A percentile compares a stretch with the other conserved stretches of the same genome.
phyloP scores from a whole-genome alignment of 179 eudicot species.

The Dionaea muscipula region DNA sequence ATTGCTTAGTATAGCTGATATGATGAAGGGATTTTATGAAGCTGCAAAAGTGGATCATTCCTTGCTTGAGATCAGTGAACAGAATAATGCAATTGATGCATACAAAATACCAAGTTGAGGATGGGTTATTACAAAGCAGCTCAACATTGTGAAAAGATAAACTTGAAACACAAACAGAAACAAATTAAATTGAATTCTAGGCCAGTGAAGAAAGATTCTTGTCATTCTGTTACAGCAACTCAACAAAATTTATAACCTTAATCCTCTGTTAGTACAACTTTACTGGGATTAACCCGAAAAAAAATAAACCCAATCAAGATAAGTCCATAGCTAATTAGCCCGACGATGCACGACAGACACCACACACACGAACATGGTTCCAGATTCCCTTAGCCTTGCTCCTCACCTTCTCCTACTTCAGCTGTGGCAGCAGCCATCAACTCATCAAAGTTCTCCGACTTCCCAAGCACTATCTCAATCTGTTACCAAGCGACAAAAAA shows the following conservation, averaged over 20 bases:
- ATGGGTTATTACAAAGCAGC: too few relatives aligned
- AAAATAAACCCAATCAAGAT: constrained; percentile 1
- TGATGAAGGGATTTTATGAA: too few relatives aligned
- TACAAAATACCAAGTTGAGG: too few relatives aligned
- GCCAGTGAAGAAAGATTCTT: background rate
- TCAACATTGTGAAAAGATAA: too few relatives aligned
- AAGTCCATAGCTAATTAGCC: background rate
- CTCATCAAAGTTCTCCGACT: constrained; percentile 80
- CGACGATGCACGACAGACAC: background rate
- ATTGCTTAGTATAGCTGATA: too few relatives aligned
- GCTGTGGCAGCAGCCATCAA: constrained; percentile 66
- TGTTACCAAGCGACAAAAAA: constrained; percentile 8
- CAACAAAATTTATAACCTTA: constrained; percentile 6
- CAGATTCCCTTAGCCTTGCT: constrained; percentile 7
- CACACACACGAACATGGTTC: background rate
- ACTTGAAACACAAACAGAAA: too few relatives aligned
- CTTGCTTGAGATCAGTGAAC: too few relatives aligned
- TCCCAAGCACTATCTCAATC: constrained; percentile 73
- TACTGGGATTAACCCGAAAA: constrained; percentile 1
- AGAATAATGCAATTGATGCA: too few relatives aligned
- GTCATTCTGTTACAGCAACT: constrained; percentile 7
- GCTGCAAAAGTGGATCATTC: too few relatives aligned
- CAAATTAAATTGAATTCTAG: background rate
- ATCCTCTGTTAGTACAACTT: background rate
- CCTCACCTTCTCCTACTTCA: constrained; percentile 11